A percentile compares a stretch with the other conserved stretches of the same genome.
phyloP scores from a whole-genome alignment of 139 green algal genomes.

The Desmodesmus armatus region DNA sequence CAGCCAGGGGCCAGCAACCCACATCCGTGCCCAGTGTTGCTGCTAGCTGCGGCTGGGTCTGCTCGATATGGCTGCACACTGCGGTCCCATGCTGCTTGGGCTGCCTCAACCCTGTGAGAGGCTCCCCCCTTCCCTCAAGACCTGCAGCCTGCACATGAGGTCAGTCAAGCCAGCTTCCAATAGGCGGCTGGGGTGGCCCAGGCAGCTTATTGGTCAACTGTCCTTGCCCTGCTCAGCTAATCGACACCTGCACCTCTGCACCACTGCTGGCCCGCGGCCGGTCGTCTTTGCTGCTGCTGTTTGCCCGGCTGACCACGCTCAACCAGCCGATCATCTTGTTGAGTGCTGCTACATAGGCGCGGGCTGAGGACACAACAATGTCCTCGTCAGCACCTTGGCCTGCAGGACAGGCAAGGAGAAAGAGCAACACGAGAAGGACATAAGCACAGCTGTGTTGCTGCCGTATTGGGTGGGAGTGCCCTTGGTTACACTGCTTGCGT shows the following conservation, averaged over 20 bases:
- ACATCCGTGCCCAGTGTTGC: no score
- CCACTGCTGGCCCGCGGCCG: background rate
- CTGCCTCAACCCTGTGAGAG: no score
- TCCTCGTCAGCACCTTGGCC: constrained; percentile 91
- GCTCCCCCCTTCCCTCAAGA: no score
- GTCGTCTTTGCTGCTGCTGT: constrained; percentile 22
- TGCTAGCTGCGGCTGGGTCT: no score
- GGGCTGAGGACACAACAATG: constrained; percentile 91
- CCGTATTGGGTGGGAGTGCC: no score
- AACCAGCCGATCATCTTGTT: constrained; percentile 97
- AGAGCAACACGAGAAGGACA: background rate
- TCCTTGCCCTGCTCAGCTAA: background rate
- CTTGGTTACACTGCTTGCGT: background rate
- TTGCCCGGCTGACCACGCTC: constrained; percentile 25
- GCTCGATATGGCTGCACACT: no score
- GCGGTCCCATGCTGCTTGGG: no score
- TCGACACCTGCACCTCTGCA: constrained; percentile 10
- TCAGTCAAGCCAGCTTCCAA: background rate
- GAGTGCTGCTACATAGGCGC: constrained; percentile 94
- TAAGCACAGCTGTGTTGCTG: background rate
- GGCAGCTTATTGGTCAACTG: background rate
- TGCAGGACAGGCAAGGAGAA: constrained; percentile 7
- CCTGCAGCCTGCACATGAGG: no score
- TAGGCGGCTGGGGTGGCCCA: background rate
- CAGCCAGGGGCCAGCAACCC: no score